A percentile compares a stretch with the other conserved stretches of the same genome.
phyloP scores from a whole-genome alignment of 2,329 filamentous ascomycete species.

The Ophiostoma piceae region DNA sequence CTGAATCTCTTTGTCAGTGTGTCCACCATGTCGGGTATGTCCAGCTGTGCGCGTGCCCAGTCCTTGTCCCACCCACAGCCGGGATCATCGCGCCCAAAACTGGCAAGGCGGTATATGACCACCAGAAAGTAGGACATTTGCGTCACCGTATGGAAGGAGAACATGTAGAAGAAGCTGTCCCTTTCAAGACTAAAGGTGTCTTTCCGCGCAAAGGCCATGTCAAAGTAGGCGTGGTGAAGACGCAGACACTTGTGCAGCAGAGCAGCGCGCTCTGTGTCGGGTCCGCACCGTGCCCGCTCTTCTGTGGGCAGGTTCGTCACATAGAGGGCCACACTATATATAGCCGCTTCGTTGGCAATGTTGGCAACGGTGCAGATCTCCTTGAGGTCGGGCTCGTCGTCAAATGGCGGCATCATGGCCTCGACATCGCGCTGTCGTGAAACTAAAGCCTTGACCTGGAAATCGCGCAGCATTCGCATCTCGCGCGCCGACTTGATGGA shows the following conservation, averaged over 20 bases:
- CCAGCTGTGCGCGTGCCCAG: constrained; percentile 18
- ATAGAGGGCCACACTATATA: constrained; percentile 15
- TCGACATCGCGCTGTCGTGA: constrained; percentile 12
- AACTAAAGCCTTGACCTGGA: constrained; percentile 17
- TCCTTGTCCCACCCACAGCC: constrained; percentile 21
- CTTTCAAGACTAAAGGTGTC: not conserved
- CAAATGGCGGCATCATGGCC: not conserved
- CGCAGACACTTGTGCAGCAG: constrained; percentile 20
- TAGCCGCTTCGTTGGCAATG: constrained; percentile 17
- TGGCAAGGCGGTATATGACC: constrained; percentile 18
- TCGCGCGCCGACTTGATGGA: constrained; percentile 3
- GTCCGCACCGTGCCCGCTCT: not conserved
- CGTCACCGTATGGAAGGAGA: constrained; percentile 19
- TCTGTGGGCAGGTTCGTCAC: not conserved
- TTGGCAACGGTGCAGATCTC: constrained; percentile 16
- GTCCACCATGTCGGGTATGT: constrained; percentile 9
- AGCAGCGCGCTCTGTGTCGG: constrained; percentile 11
- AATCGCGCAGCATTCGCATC: constrained; percentile 16
- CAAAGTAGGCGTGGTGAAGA: constrained; percentile 16
- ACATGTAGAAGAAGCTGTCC: constrained; percentile 19
- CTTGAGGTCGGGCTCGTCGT: constrained; percentile 5
- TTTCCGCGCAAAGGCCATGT: not conserved
- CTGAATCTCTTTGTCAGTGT: not conserved
- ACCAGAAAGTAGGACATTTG: constrained; percentile 21
- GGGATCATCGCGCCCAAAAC: constrained; percentile 15